Evolutionary conservation across 352 stramenopile genomes (phyloP).

Genomic region (Phytophthora niederhauseri): DNA sequence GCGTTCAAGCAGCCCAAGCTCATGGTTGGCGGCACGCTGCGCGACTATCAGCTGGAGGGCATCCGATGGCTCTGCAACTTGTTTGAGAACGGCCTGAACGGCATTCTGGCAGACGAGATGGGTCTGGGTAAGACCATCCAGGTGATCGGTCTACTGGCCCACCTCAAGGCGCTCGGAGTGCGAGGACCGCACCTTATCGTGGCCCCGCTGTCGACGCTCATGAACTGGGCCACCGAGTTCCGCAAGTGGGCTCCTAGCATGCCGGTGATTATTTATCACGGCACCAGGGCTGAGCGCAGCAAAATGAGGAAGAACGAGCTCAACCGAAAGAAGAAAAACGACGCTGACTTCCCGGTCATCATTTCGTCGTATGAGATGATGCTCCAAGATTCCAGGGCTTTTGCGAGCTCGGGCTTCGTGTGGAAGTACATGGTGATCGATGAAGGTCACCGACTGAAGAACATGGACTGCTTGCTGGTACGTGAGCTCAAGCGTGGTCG

Average conservation of each 20-base stretch:
- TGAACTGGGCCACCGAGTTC: slow-evolving; percentile 97
- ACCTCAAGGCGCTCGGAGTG: slow-evolving; percentile 92
- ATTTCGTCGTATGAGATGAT: slow-evolving; percentile 92
- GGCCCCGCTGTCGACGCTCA: slow-evolving; percentile 97
- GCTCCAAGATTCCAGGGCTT: slow-evolving; percentile 68
- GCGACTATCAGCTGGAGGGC: slow-evolving; percentile 97
- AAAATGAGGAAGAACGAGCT: slow-evolving; percentile 58
- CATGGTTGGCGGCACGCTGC: slow-evolving; percentile 83
- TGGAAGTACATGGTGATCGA: slow-evolving; percentile 98
- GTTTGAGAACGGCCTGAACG: slow-evolving; percentile 97
- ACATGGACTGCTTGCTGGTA: slow-evolving; percentile 96
- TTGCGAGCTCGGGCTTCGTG: slow-evolving; percentile 64
- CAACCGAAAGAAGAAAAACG: slow-evolving; percentile 52
- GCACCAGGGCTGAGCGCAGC: slow-evolving; percentile 61
- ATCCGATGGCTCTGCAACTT: slow-evolving; percentile 97
- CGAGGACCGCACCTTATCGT: slow-evolving; percentile 97
- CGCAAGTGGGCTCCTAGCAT: slow-evolving; percentile 85
- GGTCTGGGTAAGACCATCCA: slow-evolving; percentile 94
- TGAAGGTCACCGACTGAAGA: slow-evolving; percentile 98
- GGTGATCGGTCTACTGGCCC: slow-evolving; percentile 93
- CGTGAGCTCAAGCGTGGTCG: slow-evolving; percentile 93
- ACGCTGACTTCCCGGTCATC: slow-evolving; percentile 82
- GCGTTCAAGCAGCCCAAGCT: slow-evolving; percentile 76
- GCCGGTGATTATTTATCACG: slow-evolving; percentile 98
- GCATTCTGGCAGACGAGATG: slow-evolving; percentile 91